Evolutionary conservation across 768 basidiomycete genomes (phyloP).

Genomic region (Russula lepida): DNA sequence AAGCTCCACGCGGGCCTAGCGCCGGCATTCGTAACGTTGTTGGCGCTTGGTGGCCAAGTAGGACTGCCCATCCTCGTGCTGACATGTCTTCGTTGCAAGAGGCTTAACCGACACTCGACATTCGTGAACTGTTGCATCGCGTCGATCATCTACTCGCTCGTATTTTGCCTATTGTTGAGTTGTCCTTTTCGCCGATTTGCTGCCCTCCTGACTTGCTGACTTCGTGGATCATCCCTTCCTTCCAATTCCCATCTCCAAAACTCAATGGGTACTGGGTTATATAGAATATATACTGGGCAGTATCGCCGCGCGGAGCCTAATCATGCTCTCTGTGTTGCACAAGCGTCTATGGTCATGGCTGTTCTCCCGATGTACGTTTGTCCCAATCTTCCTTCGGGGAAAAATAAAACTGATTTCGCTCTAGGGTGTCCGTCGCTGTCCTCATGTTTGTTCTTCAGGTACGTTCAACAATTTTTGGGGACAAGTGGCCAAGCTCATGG

Average conservation of each 20-base stretch:
- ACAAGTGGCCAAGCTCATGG: not conserved
- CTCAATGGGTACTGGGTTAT: too few species aligned
- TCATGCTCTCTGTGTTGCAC: conserved; percentile 36
- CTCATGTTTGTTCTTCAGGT: conserved; percentile 37
- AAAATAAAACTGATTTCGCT: conserved; percentile 1
- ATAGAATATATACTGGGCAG: conserved; percentile 30
- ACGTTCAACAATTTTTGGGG: not conserved
- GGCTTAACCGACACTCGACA: conserved; percentile 39
- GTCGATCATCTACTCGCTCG: conserved; percentile 48
- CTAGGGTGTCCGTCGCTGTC: conserved; percentile 37
- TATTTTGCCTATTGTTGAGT: conserved; percentile 44
- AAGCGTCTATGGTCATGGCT: conserved; percentile 47
- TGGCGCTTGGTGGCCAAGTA: conserved; percentile 45
- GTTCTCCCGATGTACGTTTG: conserved; percentile 43
- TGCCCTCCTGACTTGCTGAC: not conserved
- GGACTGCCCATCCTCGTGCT: conserved; percentile 42
- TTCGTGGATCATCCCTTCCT: too few species aligned
- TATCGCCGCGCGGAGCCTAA: conserved; percentile 24
- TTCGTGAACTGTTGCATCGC: conserved; percentile 51
- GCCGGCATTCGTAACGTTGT: conserved; percentile 38
- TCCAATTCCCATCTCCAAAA: too few species aligned
- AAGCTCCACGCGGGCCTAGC: conserved; percentile 24
- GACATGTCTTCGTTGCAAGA: conserved; percentile 38
- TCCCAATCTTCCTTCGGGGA: not conserved
- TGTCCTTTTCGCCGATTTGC: not conserved